A percentile compares a stretch with the other conserved stretches of the same genome.
Evolutionary conservation across 2,329 filamentous ascomycete species (phyloP).

Genomic region (Clarireedia paspali): DNA sequence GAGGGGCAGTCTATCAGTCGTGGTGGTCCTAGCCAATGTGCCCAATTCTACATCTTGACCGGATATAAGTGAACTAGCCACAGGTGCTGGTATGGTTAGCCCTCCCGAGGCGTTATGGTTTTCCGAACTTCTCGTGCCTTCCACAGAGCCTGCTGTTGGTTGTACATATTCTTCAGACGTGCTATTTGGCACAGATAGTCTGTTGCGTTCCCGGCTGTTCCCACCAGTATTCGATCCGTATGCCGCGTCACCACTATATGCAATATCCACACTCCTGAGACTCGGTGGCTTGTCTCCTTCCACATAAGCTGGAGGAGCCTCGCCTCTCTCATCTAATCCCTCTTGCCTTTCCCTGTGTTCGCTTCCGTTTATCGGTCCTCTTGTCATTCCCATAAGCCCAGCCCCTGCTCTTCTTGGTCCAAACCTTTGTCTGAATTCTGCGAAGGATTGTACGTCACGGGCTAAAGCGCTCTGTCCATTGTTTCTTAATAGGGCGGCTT

Average conservation of each 20-base stretch:
- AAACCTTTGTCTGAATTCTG: conserved; percentile 9
- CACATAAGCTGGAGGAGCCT: conserved; percentile 57
- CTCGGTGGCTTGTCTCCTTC: conserved; percentile 25
- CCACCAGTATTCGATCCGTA: no score
- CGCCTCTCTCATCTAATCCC: conserved; percentile 55
- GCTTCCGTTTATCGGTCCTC: background rate
- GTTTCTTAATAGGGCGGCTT: conserved; percentile 12
- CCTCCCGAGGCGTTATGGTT: background rate
- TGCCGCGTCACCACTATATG: background rate
- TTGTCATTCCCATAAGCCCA: conserved; percentile 5
- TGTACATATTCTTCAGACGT: background rate
- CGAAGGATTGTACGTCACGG: conserved; percentile 23
- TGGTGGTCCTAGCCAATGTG: conserved; percentile 4
- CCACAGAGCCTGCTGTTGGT: background rate
- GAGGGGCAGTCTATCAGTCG: background rate
- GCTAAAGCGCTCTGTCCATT: conserved; percentile 27
- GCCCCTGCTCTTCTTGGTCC: conserved; percentile 12
- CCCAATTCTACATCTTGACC: conserved; percentile 13
- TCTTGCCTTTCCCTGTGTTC: conserved; percentile 33
- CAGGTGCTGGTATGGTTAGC: background rate
- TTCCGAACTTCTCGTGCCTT: background rate
- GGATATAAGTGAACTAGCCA: background rate
- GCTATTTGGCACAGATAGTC: no score
- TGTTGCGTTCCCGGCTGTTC: no score
- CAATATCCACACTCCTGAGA: conserved; percentile 7